Evolutionary conservation across 2,329 filamentous ascomycete genomes (phyloP), one percentile per base, ranked within the genome.

Genomic region (Pyrenochaeta sp.): DNA sequence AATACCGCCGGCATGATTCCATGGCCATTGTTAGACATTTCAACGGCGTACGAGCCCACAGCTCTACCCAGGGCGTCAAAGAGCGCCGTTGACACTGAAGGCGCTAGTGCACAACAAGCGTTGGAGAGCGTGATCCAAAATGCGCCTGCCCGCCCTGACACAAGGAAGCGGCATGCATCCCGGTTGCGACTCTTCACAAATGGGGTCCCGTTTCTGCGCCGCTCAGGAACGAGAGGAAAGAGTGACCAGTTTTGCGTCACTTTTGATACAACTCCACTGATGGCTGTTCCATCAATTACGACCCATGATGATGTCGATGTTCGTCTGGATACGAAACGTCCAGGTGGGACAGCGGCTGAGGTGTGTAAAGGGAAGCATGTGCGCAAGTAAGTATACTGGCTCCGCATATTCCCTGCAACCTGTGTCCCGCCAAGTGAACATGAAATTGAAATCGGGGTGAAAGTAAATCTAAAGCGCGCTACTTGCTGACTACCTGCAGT

Each of bases 141-240:
- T n/a, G 33, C 41, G 4, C 49, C 43, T 29, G 42, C 20, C 21
- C 45, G 23, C 2, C 6, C 44, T 12, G 32, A 63, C 7, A 35
- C 45, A 0, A 39, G 51, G 11, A 61, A 56, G 32, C 60, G 64
- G n/a, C 61, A 60, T 11, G 39, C 58, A 14, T 70, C 66, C 20
- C 57, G 58, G 7, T 32, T 67, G 33, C 62, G 64, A 9, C 45
- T 61, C 1, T 59, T 70, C 20, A 61, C 62, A 2, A 60, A 46
- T 14, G 51, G 64, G 11, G 37, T 69, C 18, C 54, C 65, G 14
- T 61, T 63, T 29, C 32, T 67, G 23, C 66, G 62, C 9, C 64
- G 68, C 11, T 50, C 57, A n/a, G 52, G 57, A 7, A 66, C 60
- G 1, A 60, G 56, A 45, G 64, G 66, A 7, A 51, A 49, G 9